Conservation (phyloP, 2,329 filamentous ascomycete genomes). For the Dactylonectria estremocensis region DNA sequence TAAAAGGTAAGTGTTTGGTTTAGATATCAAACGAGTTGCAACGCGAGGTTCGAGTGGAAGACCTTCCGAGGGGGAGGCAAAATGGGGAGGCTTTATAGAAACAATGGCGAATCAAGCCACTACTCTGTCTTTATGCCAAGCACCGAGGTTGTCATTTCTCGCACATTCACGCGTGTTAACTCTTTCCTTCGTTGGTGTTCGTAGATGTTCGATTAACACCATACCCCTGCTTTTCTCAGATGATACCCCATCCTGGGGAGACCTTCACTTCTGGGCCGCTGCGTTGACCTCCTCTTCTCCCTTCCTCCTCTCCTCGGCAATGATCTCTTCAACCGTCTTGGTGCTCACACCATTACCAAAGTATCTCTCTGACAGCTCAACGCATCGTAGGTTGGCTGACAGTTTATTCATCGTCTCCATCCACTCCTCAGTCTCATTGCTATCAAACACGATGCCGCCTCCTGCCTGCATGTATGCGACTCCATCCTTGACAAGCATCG, state of each 20-base stretch:
- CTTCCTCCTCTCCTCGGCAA: slow-evolving; percentile 46
- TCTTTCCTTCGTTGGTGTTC: neutral
- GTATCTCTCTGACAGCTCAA: slow-evolving; percentile 47
- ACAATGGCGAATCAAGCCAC: neutral
- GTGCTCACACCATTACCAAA: slow-evolving; percentile 46
- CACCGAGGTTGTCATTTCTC: neutral
- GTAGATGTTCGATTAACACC: neutral
- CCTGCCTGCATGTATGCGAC: slow-evolving; percentile 91
- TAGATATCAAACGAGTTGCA: neutral
- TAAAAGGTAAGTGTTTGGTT: neutral
- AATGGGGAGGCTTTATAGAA: neutral
- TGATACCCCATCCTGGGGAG: neutral
- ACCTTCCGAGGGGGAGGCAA: neutral
- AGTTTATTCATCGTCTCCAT: slow-evolving; percentile 98
- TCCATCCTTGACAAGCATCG: slow-evolving; percentile 94
- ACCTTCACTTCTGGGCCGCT: slow-evolving; percentile 20
- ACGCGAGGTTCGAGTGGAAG: neutral
- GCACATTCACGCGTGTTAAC: neutral
- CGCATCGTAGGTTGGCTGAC: slow-evolving; percentile 59
- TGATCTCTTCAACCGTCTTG: slow-evolving; percentile 48
- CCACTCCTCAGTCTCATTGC: slow-evolving; percentile 91
- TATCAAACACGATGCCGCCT: slow-evolving; percentile 96
- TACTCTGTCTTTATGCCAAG: neutral
- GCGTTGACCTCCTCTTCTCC: slow-evolving; percentile 47
- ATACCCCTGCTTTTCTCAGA: neutral